A percentile compares a stretch with the other conserved stretches of the same genome.
Conservation (phyloP, 768 basidiomycete species). For the Termitomyces heimii region DNA sequence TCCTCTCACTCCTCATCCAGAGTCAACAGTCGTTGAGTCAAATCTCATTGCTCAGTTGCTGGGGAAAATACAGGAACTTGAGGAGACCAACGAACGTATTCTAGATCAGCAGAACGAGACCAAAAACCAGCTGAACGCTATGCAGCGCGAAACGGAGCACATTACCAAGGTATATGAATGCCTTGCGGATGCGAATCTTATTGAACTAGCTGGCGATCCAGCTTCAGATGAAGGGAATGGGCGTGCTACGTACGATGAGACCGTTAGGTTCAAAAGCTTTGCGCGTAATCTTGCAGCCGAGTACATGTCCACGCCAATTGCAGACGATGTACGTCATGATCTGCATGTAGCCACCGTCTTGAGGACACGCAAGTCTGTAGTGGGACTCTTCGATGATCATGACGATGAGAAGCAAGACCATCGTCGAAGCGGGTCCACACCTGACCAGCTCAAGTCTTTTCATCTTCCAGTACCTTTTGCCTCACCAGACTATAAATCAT, state of each 20-base stretch:
- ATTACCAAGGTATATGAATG: constrained; percentile 68
- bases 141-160: constrained; percentile 66
- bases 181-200: constrained; percentile 47
- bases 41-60: constrained; percentile 66
- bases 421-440: constrained; percentile 10
- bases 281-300: constrained; percentile 34
- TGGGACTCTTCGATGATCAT: constrained; percentile 53
- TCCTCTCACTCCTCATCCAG: constrained; percentile 20
- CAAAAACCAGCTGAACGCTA: constrained; percentile 52
- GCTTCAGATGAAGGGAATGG: constrained; percentile 18
- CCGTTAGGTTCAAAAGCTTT: constrained; percentile 45
- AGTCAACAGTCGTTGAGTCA: constrained; percentile 51
- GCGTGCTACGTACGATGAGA: constrained; percentile 23
- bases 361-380: constrained; percentile 46
- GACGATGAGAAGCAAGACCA: constrained; percentile 11
- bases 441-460: constrained; percentile 13
- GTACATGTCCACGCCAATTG: constrained; percentile 14
- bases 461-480: constrained; percentile 25
- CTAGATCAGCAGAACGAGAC: constrained; percentile 61
- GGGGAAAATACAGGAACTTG: constrained; percentile 70
- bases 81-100: constrained; percentile 66
- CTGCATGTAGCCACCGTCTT: constrained; percentile 10
- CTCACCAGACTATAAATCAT: constrained; percentile 23
- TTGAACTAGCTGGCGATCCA: constrained; percentile 39
- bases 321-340: constrained; percentile 6